Conservation (phyloP, 164 flowering plant species). For the Macadamia integrifolia region DNA sequence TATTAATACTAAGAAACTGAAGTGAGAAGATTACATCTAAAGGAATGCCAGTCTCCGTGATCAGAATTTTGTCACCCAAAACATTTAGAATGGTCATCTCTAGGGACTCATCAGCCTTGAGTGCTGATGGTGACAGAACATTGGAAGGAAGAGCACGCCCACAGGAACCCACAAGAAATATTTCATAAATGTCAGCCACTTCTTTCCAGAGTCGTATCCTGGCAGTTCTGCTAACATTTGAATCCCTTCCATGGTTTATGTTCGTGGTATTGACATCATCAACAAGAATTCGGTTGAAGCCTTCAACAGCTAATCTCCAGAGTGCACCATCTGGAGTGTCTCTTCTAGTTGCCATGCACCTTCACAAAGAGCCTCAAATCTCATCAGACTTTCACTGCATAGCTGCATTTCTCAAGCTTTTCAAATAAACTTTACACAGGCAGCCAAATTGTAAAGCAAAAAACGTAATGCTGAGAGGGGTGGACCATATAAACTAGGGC, state of each 20-base stretch:
- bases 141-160: slow-evolving; percentile 85
- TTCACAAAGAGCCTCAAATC: slow-evolving; percentile 16
- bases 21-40: slow-evolving; percentile 50
- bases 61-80: slow-evolving; percentile 76
- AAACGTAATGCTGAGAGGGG: background rate
- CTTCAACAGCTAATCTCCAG: slow-evolving; percentile 89
- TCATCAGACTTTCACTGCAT: background rate
- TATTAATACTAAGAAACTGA: background rate
- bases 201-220: slow-evolving; percentile 89
- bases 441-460: background rate
- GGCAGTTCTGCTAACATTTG: slow-evolving; percentile 36
- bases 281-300: slow-evolving; percentile 63
- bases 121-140: slow-evolving; percentile 41
- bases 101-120: slow-evolving; percentile 66
- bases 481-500: background rate
- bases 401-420: background rate
- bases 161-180: slow-evolving; percentile 87
- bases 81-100: slow-evolving; percentile 68
- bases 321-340: slow-evolving; percentile 79
- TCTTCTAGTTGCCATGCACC: slow-evolving; percentile 96
- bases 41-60: slow-evolving; percentile 63
- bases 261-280: slow-evolving; percentile 44
- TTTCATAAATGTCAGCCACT: slow-evolving; percentile 85
- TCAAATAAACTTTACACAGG: background rate
- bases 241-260: slow-evolving; percentile 24